Conservation (phyloP, 352 stramenopile genomes). For the Phytophthora hibernalis region DNA sequence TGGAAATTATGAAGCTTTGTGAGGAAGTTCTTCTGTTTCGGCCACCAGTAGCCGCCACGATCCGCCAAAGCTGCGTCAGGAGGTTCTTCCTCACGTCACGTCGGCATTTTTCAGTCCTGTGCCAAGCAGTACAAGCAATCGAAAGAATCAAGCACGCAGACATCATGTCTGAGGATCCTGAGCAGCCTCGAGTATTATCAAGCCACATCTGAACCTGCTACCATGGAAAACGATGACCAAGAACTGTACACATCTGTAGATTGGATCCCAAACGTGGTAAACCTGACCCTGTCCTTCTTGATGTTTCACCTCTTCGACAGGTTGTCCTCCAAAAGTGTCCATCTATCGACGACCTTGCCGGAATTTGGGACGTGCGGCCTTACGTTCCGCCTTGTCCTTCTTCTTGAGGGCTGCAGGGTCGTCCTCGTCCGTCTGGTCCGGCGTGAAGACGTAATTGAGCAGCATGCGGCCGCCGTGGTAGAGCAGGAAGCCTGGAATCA, state of each 20-base stretch:
- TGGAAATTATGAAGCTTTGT: constrained; percentile 52
- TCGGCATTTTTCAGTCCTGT: neutral
- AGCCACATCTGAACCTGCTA: neutral
- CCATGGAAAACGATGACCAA: neutral
- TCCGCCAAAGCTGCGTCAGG: constrained; percentile 1
- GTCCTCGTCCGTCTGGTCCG: constrained; percentile 58
- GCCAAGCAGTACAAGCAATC: neutral
- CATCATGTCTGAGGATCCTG: too few relatives aligned
- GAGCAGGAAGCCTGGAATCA: constrained; percentile 84
- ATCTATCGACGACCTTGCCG: constrained; percentile 46
- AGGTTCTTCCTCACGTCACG: constrained; percentile 30
- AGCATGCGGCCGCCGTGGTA: constrained; percentile 81
- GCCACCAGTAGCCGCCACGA: constrained; percentile 28
- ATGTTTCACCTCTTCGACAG: neutral
- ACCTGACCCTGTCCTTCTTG: neutral
- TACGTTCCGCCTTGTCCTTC: constrained; percentile 81
- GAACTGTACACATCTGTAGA: constrained; percentile 15
- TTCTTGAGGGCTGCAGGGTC: constrained; percentile 69
- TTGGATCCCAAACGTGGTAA: constrained; percentile 19
- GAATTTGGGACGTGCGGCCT: constrained; percentile 63
- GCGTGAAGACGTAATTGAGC: constrained; percentile 87
- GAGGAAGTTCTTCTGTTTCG: constrained; percentile 44
- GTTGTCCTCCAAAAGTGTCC: neutral
- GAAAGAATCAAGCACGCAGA: too few relatives aligned
- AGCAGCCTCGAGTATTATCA: neutral